phyloP scores from a whole-genome alignment of 331 rosid genomes.

The Quercus lobata region DNA sequence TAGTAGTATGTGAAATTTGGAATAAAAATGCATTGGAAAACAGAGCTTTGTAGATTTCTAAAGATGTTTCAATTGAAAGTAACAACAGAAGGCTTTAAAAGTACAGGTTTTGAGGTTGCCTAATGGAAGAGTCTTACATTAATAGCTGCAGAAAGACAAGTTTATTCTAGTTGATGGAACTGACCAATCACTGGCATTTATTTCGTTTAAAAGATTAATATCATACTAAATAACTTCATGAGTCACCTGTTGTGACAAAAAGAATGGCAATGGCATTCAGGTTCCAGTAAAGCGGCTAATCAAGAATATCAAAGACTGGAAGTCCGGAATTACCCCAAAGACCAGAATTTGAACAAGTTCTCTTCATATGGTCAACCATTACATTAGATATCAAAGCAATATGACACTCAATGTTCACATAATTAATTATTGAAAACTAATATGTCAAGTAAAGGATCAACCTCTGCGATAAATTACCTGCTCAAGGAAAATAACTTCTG shows the following conservation, averaged over 20 bases:
- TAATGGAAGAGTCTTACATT: neutral
- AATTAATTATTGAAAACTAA: neutral
- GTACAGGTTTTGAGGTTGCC: neutral
- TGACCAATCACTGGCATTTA: neutral
- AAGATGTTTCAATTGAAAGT: neutral
- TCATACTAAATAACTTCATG: neutral
- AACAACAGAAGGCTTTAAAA: neutral
- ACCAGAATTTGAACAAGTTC: neutral
- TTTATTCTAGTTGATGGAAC: neutral
- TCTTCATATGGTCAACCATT: neutral
- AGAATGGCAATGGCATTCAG: neutral
- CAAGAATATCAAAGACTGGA: neutral
- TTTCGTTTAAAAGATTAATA: neutral
- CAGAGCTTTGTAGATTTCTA: neutral
- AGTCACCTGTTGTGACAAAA: neutral
- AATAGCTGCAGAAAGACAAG: neutral
- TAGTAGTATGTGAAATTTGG: neutral
- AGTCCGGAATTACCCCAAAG: neutral
- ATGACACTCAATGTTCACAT: slow-evolving; percentile 1
- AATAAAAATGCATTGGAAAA: neutral
- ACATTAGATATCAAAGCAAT: slow-evolving; percentile 1
- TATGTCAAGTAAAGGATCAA: neutral
- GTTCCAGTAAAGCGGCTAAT: neutral
- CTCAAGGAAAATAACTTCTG: slow-evolving; percentile 90
- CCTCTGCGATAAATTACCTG: slow-evolving; percentile 47